Conservation (phyloP, 495 filamentous ascomycete genomes). For the Halenospora varia region DNA sequence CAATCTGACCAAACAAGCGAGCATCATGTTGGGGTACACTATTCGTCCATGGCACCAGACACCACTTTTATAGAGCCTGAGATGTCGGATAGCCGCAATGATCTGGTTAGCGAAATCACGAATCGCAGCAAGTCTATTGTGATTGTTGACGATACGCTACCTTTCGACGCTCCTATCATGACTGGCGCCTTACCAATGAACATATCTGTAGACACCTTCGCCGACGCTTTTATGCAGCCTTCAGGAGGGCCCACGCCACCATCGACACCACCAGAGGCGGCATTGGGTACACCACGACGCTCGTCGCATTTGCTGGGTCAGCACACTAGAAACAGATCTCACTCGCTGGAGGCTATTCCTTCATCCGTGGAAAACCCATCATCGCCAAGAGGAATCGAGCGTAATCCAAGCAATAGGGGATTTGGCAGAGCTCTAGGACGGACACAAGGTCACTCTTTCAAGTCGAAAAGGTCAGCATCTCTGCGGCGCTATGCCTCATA, state of each 20-base stretch:
- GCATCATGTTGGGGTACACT: constrained; percentile 15
- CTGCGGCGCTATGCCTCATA: constrained; percentile 58
- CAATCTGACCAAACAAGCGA: constrained; percentile 17
- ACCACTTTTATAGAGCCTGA: constrained; percentile 12
- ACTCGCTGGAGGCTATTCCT: constrained; percentile 30
- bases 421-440: constrained; percentile 10
- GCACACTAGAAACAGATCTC: constrained; percentile 20
- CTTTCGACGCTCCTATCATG: constrained; percentile 39
- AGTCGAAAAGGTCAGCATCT: constrained; percentile 26
- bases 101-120: constrained; percentile 55
- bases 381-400: constrained; percentile 20
- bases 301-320: constrained; percentile 46
- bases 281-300: constrained; percentile 38
- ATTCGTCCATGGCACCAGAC: constrained; percentile 21
- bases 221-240: constrained; percentile 40
- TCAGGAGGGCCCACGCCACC: constrained; percentile 46
- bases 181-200: constrained; percentile 42
- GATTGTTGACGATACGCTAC: constrained; percentile 71
- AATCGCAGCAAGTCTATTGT: constrained; percentile 81
- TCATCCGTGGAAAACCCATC: constrained; percentile 18
- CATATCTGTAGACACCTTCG: constrained; percentile 44
- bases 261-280: constrained; percentile 43
- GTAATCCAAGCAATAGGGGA: constrained; percentile 37
- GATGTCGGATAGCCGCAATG: constrained; percentile 4
- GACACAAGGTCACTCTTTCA: constrained; percentile 13